Evolutionary conservation across 2,329 filamentous ascomycete genomes (phyloP).

Genomic region (Sporothrix brunneoviolacea): DNA sequence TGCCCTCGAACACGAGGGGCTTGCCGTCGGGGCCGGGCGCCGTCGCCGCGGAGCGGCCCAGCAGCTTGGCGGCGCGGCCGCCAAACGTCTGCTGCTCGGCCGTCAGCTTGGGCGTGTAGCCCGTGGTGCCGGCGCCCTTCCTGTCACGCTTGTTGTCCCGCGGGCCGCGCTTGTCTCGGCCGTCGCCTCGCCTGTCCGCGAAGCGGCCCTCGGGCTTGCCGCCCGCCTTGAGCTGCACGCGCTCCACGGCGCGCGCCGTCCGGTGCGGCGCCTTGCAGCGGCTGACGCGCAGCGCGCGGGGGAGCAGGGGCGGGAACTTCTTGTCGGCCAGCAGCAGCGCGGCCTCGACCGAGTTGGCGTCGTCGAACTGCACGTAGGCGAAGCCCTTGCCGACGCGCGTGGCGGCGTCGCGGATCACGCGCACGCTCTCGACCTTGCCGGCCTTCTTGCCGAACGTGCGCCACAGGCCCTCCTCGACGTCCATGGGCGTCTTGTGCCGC

Average conservation of each 20-base stretch:
- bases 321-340: constrained; percentile 84
- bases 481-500: constrained; percentile 66
- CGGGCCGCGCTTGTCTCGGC: background rate
- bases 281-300: constrained; percentile 75
- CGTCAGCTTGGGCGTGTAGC: constrained; percentile 64
- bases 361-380: constrained; percentile 93
- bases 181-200: background rate
- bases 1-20: constrained; percentile 73
- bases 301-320: constrained; percentile 91
- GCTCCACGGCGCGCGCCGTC: constrained; percentile 46
- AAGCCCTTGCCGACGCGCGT: constrained; percentile 95
- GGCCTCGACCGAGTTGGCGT: constrained; percentile 82
- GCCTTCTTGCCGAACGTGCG: constrained; percentile 63
- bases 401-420: constrained; percentile 80
- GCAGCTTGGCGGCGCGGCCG: constrained; percentile 66
- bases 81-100: constrained; percentile 60
- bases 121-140: constrained; percentile 32
- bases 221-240: constrained; percentile 17
- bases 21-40: constrained; percentile 26
- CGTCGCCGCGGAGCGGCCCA: constrained; percentile 58
- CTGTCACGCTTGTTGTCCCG: background rate
- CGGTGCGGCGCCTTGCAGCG: constrained; percentile 71
- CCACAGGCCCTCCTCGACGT: constrained; percentile 92
- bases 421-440: constrained; percentile 85
- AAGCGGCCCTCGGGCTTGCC: background rate